phyloP scores from a whole-genome alignment of 2,329 filamentous ascomycete species.

The Trichoderma sp. region DNA sequence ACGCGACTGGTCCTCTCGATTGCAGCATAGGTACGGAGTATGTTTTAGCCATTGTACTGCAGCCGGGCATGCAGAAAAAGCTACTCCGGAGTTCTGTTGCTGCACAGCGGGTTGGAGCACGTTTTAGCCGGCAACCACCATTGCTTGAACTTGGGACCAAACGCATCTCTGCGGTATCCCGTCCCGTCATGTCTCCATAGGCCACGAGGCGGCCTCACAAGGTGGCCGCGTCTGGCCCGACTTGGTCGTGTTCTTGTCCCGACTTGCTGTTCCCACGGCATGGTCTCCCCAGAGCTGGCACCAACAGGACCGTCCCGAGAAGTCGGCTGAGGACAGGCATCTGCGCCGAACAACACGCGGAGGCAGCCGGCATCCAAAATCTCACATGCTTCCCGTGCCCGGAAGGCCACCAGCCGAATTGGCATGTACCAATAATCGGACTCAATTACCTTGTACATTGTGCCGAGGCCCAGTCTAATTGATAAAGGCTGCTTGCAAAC shows the following conservation, averaged over 20 bases:
- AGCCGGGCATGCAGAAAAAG: not conserved
- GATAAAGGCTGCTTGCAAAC: not conserved
- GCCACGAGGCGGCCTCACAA: conserved; percentile 20
- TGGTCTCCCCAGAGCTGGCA: not conserved
- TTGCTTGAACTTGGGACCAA: conserved; percentile 3
- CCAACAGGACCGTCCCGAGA: not conserved
- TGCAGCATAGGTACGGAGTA: not conserved
- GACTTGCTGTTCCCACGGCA: not conserved
- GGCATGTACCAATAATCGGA: not conserved
- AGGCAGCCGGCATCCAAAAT: conserved; percentile 14
- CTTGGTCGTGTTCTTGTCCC: not conserved
- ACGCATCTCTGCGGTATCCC: conserved; percentile 1
- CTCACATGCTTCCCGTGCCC: not conserved
- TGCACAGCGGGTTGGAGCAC: not conserved
- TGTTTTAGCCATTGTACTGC: not conserved
- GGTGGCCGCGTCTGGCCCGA: not conserved
- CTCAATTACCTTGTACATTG: not conserved
- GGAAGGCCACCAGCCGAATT: not conserved
- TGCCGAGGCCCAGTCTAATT: not conserved
- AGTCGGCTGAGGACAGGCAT: conserved; percentile 1
- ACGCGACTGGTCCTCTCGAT: not conserved
- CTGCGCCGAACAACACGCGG: conserved; percentile 2
- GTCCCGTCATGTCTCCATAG: conserved; percentile 13
- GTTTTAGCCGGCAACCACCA: conserved; percentile 10
- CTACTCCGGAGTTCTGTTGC: not conserved